Conservation (phyloP, 306 rosid genomes). For the Gastrolobium villosum region DNA sequence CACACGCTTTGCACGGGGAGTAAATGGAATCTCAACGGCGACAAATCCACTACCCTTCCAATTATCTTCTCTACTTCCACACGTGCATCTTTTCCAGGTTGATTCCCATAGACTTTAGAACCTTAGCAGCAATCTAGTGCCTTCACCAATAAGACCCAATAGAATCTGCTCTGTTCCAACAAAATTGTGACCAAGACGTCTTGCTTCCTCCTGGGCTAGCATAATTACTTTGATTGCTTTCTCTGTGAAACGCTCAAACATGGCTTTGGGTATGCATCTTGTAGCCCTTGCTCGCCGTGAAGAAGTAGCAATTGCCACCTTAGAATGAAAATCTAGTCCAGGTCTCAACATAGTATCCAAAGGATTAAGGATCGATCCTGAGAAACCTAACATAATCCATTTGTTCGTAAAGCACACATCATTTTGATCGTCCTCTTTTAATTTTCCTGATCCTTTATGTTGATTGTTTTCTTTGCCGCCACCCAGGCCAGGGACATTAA, state of each 20-base stretch:
- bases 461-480: constrained; percentile 62
- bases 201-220: constrained; percentile 96
- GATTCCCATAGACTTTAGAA: constrained; percentile 88
- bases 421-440: constrained; percentile 61
- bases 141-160: constrained; percentile 92
- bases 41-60: constrained; percentile 97
- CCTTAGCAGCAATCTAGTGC: constrained; percentile 95
- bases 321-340: constrained; percentile 66
- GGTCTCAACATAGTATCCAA: constrained; percentile 71
- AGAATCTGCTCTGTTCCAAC: constrained; percentile 94
- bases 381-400: constrained; percentile 65
- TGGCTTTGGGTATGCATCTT: constrained; percentile 75
- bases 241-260: constrained; percentile 97
- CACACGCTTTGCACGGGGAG: constrained; percentile 93
- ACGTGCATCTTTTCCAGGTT: constrained; percentile 90
- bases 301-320: constrained; percentile 61
- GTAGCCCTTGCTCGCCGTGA: constrained; percentile 61
- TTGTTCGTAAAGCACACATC: constrained; percentile 60
- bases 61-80: constrained; percentile 94
- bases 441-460: constrained; percentile 69
- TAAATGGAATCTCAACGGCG: constrained; percentile 92
- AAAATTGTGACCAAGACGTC: constrained; percentile 90
- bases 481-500: constrained; percentile 72
- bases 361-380: constrained; percentile 83
- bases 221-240: constrained; percentile 90